These are phyloP conservation scores for Syzygium oleosum DNA, from an alignment of 345 rosid species.

Conservation along the genomic window DNA sequence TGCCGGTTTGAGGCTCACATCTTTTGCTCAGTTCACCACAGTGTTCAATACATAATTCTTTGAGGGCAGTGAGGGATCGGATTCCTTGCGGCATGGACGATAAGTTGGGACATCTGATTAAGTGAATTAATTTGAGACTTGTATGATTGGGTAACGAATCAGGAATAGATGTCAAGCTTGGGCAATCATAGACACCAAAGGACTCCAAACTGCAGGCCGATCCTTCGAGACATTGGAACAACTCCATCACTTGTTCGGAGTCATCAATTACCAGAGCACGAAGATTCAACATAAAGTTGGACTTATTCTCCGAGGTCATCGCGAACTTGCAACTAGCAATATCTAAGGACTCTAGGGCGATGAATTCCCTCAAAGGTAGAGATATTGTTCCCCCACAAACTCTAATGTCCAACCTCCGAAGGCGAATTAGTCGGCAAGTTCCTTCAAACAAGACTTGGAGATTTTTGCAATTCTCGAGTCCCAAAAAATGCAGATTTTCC, in stretches of 20 bases:
- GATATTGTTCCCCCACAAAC: neutral
- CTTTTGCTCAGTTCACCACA: neutral
- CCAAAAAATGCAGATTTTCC: accelerated
- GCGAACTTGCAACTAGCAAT: accelerated
- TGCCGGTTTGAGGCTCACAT: neutral
- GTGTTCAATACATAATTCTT: neutral
- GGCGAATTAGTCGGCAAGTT: accelerated
- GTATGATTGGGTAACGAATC: neutral
- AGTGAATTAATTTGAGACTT: neutral
- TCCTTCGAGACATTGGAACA: neutral
- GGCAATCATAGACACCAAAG: neutral
- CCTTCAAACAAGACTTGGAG: neutral
- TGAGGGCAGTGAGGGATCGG: neutral
- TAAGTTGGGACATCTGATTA: neutral
- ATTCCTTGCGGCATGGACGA: neutral
- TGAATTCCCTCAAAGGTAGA: neutral
- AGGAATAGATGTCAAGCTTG: neutral
- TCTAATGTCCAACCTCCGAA: accelerated
- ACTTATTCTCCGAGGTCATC: neutral
- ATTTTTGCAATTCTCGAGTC: accelerated
- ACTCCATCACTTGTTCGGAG: neutral
- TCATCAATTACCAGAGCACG: accelerated
- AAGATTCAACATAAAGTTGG: neutral
- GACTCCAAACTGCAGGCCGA: neutral
- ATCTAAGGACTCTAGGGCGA: accelerated